phyloP scores from a whole-genome alignment of 345 rosid genomes.

The Linum usitatissimum region DNA sequence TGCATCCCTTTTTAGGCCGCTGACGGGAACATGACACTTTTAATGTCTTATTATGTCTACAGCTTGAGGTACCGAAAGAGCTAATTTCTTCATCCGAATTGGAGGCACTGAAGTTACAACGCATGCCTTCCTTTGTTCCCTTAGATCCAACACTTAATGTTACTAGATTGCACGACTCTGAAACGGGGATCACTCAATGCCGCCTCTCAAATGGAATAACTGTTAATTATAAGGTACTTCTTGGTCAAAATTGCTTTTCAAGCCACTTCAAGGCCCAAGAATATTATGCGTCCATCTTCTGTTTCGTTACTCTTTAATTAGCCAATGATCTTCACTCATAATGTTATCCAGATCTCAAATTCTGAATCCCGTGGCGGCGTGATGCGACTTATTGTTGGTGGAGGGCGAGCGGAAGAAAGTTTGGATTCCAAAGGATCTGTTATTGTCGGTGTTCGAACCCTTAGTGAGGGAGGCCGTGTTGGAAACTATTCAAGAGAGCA shows the following conservation, averaged over 20 bases:
- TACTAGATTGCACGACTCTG: constrained; percentile 61
- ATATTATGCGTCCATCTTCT: neutral
- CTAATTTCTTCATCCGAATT: constrained; percentile 57
- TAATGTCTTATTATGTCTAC: constrained; percentile 20
- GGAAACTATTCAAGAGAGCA: constrained; percentile 98
- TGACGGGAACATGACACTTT: neutral
- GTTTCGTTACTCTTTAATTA: neutral
- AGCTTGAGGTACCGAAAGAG: constrained; percentile 98
- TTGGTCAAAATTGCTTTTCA: constrained; percentile 4
- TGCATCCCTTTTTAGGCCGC: neutral
- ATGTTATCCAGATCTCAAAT: constrained; percentile 45
- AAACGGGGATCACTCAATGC: constrained; percentile 77
- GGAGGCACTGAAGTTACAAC: constrained; percentile 53
- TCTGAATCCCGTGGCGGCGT: constrained; percentile 87
- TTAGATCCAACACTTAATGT: constrained; percentile 35
- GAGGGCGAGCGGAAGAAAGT: constrained; percentile 90
- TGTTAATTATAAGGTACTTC: constrained; percentile 67
- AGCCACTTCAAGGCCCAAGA: neutral
- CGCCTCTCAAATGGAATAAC: constrained; percentile 91
- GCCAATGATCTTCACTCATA: neutral
- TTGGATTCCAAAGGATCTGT: constrained; percentile 88
- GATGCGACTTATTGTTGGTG: constrained; percentile 98
- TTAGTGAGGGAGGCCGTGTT: constrained; percentile 98
- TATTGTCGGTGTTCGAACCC: constrained; percentile 93
- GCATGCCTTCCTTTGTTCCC: constrained; percentile 54